phyloP scores from a whole-genome alignment of 805 yeast species.

The Cyberlindnera maclurae region DNA sequence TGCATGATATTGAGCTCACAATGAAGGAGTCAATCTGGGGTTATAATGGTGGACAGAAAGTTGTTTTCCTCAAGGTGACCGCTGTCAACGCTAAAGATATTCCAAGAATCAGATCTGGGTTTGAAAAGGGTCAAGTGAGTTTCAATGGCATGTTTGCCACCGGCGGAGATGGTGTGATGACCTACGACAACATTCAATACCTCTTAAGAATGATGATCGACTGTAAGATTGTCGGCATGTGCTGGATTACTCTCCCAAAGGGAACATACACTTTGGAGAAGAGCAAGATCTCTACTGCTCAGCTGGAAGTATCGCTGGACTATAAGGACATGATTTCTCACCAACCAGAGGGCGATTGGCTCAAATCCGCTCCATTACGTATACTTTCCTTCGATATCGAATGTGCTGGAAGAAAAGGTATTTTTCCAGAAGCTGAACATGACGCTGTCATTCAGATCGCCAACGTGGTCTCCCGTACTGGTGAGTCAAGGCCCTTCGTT shows the following conservation, averaged over 20 bases:
- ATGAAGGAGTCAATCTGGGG: conserved; percentile 92
- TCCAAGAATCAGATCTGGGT: conserved; percentile 63
- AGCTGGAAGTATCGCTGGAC: conserved; percentile 70
- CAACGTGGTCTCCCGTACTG: conserved; percentile 80
- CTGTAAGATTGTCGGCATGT: conserved; percentile 90
- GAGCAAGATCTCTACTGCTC: conserved; percentile 64
- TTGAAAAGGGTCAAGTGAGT: conserved; percentile 74
- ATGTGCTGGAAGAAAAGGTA: conserved; percentile 96
- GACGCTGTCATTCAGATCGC: conserved; percentile 98
- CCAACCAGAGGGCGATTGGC: conserved; percentile 89
- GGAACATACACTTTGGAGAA: conserved; percentile 47
- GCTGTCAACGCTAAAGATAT: conserved; percentile 61
- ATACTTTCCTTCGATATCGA: conserved; percentile 94
- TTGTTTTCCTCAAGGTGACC: conserved; percentile 72
- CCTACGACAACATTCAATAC: conserved; percentile 89
- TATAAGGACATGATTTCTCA: conserved; percentile 69
- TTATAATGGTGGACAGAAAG: conserved; percentile 66
- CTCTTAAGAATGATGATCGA: conserved; percentile 86
- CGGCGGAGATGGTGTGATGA: conserved; percentile 44
- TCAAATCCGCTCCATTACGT: conserved; percentile 87
- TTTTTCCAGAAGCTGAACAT: conserved; percentile 89
- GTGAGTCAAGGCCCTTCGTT: conserved; percentile 82
- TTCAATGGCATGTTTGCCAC: conserved; percentile 59
- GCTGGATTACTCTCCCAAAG: conserved; percentile 88
- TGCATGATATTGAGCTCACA: conserved; percentile 56